These are phyloP conservation scores for Parmelia sp. DNA, from an alignment of 495 filamentous ascomycete species.

Conservation along the genomic window DNA sequence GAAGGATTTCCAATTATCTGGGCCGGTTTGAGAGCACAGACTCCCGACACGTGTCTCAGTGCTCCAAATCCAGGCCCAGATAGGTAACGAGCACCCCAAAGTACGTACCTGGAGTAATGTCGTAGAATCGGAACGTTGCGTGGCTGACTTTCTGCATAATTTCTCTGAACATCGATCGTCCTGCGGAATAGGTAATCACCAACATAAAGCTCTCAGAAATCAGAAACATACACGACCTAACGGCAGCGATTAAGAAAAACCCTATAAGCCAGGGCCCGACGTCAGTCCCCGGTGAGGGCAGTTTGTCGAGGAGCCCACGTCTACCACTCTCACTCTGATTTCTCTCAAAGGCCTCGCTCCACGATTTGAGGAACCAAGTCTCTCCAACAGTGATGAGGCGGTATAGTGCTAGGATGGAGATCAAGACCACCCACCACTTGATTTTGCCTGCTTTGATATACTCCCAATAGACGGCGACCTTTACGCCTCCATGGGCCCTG, in stretches of 20 bases:
- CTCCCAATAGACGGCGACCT: conserved; percentile 69
- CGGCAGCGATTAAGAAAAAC: conserved; percentile 55
- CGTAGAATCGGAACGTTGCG: conserved; percentile 81
- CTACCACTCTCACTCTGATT: conserved; percentile 29
- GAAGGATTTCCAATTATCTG: too few species aligned
- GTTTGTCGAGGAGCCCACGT: conserved; percentile 43
- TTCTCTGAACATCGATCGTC: conserved; percentile 61
- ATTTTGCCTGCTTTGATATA: conserved; percentile 73
- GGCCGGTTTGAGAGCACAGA: too few species aligned
- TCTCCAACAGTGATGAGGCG: conserved; percentile 55
- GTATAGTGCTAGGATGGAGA: conserved; percentile 52
- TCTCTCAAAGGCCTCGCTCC: conserved; percentile 66
- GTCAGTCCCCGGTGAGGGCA: conserved; percentile 61
- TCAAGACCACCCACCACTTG: conserved; percentile 59
- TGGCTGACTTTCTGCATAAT: conserved; percentile 63
- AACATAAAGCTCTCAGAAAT: conserved; percentile 55
- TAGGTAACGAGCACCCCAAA: not conserved
- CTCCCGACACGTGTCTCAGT: not conserved
- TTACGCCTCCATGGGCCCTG: conserved; percentile 67
- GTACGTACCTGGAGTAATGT: conserved; percentile 57
- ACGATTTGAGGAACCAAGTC: conserved; percentile 77
- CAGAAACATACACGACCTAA: conserved; percentile 49
- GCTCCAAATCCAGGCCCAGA: not conserved
- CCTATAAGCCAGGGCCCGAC: conserved; percentile 66
- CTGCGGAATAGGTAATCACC: conserved; percentile 66